A percentile compares a stretch with the other conserved stretches of the same genome.
Evolutionary conservation across 805 yeast species (phyloP).

Genomic region (Saturnispora silvae): DNA sequence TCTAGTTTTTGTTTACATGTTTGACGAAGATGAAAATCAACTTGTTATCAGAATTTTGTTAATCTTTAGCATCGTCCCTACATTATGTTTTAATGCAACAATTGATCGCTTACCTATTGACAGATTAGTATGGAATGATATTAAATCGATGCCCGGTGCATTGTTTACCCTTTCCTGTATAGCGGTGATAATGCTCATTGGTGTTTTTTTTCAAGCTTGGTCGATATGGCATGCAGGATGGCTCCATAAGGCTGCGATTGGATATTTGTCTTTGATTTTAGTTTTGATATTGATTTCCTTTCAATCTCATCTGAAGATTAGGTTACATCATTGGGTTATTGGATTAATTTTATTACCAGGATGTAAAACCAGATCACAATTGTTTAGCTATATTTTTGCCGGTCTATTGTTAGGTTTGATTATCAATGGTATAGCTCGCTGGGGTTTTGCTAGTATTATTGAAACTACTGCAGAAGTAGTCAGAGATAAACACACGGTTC

Average conservation of each 20-base stretch:
- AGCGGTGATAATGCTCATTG: constrained; percentile 33
- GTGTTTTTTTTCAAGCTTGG: constrained; percentile 65
- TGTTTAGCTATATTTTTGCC: constrained; percentile 60
- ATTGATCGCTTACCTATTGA: constrained; percentile 87
- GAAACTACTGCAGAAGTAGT: constrained; percentile 61
- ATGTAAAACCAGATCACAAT: constrained; percentile 59
- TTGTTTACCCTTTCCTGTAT: constrained; percentile 49
- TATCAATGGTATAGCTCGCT: constrained; percentile 75
- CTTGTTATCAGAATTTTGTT: not conserved
- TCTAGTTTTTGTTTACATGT: constrained; percentile 4
- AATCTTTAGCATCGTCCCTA: constrained; percentile 2
- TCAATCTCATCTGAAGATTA: constrained; percentile 55
- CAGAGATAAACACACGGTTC: constrained; percentile 32
- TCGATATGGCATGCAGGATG: constrained; percentile 71
- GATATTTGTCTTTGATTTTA: constrained; percentile 39
- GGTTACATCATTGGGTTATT: constrained; percentile 72
- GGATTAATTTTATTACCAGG: constrained; percentile 78
- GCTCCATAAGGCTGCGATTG: constrained; percentile 44
- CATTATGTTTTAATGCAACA: constrained; percentile 67
- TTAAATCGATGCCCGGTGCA: constrained; percentile 71
- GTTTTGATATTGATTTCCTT: constrained; percentile 31
- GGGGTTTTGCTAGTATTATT: constrained; percentile 89
- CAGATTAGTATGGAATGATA: constrained; percentile 61
- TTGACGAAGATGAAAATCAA: not conserved
- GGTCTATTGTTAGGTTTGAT: constrained; percentile 76